These are phyloP conservation scores for Penicillium crustosum DNA, from an alignment of 2,329 filamentous ascomycete species.

Conservation along the genomic window DNA sequence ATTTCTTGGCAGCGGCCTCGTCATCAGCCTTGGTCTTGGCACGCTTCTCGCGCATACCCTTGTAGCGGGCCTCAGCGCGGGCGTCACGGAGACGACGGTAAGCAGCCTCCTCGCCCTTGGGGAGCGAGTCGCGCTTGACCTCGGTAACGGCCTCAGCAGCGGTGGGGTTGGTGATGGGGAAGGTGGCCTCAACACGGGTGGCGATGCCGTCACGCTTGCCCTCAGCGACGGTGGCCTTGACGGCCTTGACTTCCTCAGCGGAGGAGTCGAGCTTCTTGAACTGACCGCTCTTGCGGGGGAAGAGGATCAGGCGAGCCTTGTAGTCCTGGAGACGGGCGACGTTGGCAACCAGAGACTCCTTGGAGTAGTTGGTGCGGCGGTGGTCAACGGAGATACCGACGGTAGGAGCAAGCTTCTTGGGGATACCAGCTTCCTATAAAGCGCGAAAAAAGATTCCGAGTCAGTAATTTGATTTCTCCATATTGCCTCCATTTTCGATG, in stretches of 20 bases:
- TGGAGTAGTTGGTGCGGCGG: slow-evolving; percentile 94
- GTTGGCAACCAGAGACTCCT: slow-evolving; percentile 92
- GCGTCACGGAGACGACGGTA: slow-evolving; percentile 82
- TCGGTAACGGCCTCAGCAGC: slow-evolving; percentile 62
- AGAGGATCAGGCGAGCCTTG: slow-evolving; percentile 93
- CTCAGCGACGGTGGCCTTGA: slow-evolving; percentile 55
- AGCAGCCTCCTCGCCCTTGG: slow-evolving; percentile 78
- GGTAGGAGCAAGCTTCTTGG: slow-evolving; percentile 89
- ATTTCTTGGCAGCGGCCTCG: slow-evolving; percentile 57
- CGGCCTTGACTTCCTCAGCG: slow-evolving; percentile 76
- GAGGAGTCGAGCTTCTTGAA: slow-evolving; percentile 88
- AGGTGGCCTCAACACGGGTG: slow-evolving; percentile 56
- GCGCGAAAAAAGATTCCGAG: slow-evolving; percentile 19
- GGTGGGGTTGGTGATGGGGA: slow-evolving; percentile 70
- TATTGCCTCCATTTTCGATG: background rate
- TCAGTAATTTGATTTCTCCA: slow-evolving; percentile 8
- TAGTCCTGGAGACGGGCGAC: slow-evolving; percentile 98
- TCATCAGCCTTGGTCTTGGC: slow-evolving; percentile 76
- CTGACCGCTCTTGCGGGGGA: slow-evolving; percentile 92
- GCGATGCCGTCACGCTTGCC: slow-evolving; percentile 54
- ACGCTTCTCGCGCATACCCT: slow-evolving; percentile 90
- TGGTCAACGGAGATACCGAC: slow-evolving; percentile 96
- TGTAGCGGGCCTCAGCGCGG: slow-evolving; percentile 77
- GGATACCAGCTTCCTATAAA: slow-evolving; percentile 83
- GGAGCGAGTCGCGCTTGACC: slow-evolving; percentile 80